Conservation (phyloP, 495 filamentous ascomycete species). For the Clavariopsis aquatica region DNA sequence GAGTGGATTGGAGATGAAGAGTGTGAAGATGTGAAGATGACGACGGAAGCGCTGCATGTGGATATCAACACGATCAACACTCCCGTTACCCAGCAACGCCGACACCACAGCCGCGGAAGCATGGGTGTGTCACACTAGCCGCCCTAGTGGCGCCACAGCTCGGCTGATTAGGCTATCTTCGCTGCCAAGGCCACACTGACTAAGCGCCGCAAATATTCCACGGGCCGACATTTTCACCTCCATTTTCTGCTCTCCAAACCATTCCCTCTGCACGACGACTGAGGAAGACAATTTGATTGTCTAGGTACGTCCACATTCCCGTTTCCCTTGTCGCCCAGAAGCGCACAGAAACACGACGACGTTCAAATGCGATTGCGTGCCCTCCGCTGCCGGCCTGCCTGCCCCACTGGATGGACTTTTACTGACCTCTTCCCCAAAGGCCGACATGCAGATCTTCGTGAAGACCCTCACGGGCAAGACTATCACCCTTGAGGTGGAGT, state of each 20-base stretch:
- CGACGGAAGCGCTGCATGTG: slow-evolving; percentile 5
- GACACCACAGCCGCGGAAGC: slow-evolving; percentile 3
- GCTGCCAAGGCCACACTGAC: slow-evolving; percentile 21
- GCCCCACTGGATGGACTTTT: neutral
- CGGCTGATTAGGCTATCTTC: slow-evolving; percentile 12
- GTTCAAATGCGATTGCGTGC: neutral
- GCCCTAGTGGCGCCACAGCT: slow-evolving; percentile 17
- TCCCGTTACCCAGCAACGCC: slow-evolving; percentile 29
- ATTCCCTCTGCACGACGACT: slow-evolving; percentile 37
- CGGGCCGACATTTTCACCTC: slow-evolving; percentile 4
- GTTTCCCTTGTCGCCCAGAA: neutral
- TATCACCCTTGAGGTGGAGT: slow-evolving; percentile 99
- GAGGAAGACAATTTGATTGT: slow-evolving; percentile 45
- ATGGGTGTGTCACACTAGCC: neutral
- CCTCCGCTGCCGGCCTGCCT: too few species aligned
- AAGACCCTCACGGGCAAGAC: slow-evolving; percentile 99
- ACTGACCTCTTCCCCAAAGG: slow-evolving; percentile 24
- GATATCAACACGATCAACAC: slow-evolving; percentile 15
- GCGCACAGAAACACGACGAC: neutral
- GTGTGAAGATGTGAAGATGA: slow-evolving; percentile 13
- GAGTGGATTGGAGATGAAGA: neutral
- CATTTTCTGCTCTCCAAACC: slow-evolving; percentile 7
- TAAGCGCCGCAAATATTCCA: slow-evolving; percentile 14
- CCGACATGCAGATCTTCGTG: slow-evolving; percentile 98
- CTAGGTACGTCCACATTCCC: slow-evolving; percentile 34